phyloP scores from a whole-genome alignment of 164 flowering plant species.

The Warburgia ugandensis region DNA sequence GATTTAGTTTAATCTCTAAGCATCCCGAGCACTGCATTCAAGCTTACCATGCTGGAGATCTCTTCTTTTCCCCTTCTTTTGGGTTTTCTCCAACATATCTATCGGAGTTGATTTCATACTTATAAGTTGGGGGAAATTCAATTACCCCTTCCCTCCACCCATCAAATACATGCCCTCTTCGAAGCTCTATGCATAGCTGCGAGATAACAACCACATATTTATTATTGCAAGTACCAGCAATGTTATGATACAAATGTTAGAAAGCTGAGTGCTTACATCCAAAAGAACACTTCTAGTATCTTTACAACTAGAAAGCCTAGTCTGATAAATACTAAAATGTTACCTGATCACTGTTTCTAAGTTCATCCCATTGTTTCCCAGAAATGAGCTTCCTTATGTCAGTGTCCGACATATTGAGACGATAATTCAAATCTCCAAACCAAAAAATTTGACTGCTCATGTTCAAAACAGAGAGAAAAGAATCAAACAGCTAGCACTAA shows the following conservation, averaged over 20 bases:
- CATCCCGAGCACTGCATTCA: too few relatives aligned
- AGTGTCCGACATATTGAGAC: constrained; percentile 68
- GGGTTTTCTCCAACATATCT: constrained; percentile 74
- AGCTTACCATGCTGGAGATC: constrained; percentile 95
- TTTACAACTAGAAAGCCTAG: neutral
- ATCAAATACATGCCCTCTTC: constrained; percentile 70
- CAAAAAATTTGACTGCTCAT: constrained; percentile 83
- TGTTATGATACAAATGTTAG: neutral
- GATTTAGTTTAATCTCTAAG: too few relatives aligned
- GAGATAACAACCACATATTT: neutral
- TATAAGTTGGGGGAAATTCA: constrained; percentile 93
- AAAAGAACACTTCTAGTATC: neutral
- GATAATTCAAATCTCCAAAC: constrained; percentile 98
- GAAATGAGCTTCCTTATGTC: constrained; percentile 76
- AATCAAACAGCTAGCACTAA: too few relatives aligned
- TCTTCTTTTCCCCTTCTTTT: constrained; percentile 91
- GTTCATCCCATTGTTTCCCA: constrained; percentile 63
- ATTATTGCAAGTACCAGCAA: neutral
- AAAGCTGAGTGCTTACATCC: neutral
- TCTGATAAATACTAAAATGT: neutral
- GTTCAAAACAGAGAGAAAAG: constrained; percentile 6
- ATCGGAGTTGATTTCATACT: constrained; percentile 73
- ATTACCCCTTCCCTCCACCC: constrained; percentile 96
- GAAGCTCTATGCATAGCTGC: constrained; percentile 78
- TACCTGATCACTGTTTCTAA: constrained; percentile 81